Base-by-base conservation (phyloP, 768 basidiomycete genomes). In the Peribolospora baueri region DNA sequence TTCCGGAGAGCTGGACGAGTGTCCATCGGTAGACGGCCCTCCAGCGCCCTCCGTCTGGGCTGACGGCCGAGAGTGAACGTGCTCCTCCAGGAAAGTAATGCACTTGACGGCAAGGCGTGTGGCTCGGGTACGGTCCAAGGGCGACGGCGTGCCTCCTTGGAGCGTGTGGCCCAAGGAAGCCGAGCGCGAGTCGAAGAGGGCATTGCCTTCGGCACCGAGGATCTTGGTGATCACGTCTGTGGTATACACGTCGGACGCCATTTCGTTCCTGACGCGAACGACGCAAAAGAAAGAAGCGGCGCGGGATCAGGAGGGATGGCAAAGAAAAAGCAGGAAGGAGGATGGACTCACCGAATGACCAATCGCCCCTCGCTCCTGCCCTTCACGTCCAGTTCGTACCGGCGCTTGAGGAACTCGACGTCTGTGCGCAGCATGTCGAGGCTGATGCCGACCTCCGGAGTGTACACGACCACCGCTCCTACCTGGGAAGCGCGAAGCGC, bases 161-260 rank as follows among this genome's bases (percentile, higher is more conserved):
- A 98, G 71, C 4, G 90, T 97, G 70, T 98, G 93, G 11, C 93
- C 93, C n/a, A 98, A 77, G 1, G 86, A 82, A 13, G 91, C 93
- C n/a, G 79, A 83, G 50, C 93, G 81, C 25, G 93, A 79, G 69
- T 98, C 93, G 65, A 97, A 98, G 37, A 95, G 72, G 5, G 73
- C 59, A 37, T 80, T 80, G n/a, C 93, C 93, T 68, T 97, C 91
- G 65, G 93, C 91, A 63, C 82, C 81, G 68, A 95, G 70, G 74
- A 98, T 93, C 67, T 84, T 84, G 57, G 82, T 90, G 61, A 98
- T 76, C 54, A 93, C 75, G 6, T 85, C 79, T 5, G 90, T 90
- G 10, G 82, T 81, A 72, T 97, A 98, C 37, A 95, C 82, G 7
- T 71, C 70, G 10, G 90, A 95, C 1, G 91, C 72, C 40, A 71